phyloP scores from a whole-genome alignment of 768 basidiomycete genomes.

The Ephemerocybe angulata region DNA sequence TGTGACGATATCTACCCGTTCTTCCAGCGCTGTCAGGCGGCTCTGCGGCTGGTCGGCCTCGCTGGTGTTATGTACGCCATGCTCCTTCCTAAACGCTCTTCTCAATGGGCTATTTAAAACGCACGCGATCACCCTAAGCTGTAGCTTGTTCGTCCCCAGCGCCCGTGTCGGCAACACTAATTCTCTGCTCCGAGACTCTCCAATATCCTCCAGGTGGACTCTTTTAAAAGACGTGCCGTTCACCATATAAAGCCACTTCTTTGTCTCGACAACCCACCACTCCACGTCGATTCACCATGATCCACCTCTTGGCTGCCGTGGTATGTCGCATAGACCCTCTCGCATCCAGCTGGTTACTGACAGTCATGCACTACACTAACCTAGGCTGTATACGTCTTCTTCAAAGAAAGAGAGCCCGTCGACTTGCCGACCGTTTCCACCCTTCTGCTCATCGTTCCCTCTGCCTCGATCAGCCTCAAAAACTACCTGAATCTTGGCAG shows the following conservation, averaged over 20 bases:
- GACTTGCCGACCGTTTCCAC: slow-evolving; percentile 1
- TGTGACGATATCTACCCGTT: neutral
- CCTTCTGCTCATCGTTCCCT: slow-evolving; percentile 1
- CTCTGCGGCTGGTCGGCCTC: neutral
- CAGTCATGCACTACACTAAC: neutral
- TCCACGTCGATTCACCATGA: slow-evolving; percentile 1
- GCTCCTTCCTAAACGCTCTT: slow-evolving; percentile 1
- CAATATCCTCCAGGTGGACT: neutral
- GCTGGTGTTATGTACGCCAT: neutral
- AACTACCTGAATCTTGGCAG: slow-evolving; percentile 1
- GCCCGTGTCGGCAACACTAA: neutral
- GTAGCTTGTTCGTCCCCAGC: neutral
- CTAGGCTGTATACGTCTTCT: neutral
- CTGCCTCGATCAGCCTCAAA: neutral
- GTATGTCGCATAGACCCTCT: slow-evolving; percentile 1
- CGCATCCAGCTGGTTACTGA: neutral
- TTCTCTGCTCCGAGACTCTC: neutral
- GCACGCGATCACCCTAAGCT: neutral
- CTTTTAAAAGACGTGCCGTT: neutral
- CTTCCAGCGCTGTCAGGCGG: neutral
- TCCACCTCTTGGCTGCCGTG: slow-evolving; percentile 1
- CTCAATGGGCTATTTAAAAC: neutral
- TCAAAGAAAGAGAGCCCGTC: slow-evolving; percentile 3
- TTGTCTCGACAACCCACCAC: neutral
- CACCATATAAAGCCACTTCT: neutral